Percentiles rank a stretch among this genome's conserved stretches.
Evolutionary conservation across 2,329 filamentous ascomycete species (phyloP).

Genomic region (Epichloe baconii): DNA sequence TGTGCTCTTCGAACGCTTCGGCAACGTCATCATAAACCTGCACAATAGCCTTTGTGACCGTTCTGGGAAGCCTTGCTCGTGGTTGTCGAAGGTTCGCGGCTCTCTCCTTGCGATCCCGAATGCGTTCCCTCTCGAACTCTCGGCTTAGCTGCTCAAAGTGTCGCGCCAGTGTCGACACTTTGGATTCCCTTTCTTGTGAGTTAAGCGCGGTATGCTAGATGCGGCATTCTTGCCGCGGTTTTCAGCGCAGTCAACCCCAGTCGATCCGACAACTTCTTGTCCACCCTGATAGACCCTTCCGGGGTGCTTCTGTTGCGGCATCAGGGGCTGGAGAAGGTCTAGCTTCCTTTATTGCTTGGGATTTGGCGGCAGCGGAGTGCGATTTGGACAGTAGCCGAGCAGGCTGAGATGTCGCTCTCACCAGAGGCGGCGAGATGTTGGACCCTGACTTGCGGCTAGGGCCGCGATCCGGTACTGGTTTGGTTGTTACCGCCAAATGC

Average conservation of each 20-base stretch:
- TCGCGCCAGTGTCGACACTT: conserved; percentile 81
- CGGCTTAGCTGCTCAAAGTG: conserved; percentile 95
- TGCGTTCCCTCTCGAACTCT: conserved; percentile 89
- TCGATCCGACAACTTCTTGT: conserved; percentile 68
- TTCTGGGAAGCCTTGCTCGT: conserved; percentile 69
- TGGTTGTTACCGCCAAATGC: conserved; percentile 12
- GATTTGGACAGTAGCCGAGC: conserved; percentile 31
- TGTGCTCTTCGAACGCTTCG: conserved; percentile 77
- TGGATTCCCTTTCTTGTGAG: conserved; percentile 63
- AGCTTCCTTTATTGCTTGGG: conserved; percentile 22
- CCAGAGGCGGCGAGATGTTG: conserved; percentile 37
- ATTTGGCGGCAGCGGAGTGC: conserved; percentile 31
- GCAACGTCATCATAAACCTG: conserved; percentile 91
- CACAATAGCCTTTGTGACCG: conserved; percentile 88
- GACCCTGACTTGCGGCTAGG: conserved; percentile 32
- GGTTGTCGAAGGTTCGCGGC: conserved; percentile 63
- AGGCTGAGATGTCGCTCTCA: conserved; percentile 41
- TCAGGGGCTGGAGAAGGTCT: conserved; percentile 15
- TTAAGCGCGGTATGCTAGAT: conserved; percentile 83
- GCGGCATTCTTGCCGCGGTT: conserved; percentile 36
- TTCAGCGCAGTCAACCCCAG: conserved; percentile 56
- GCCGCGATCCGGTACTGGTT: conserved; percentile 20
- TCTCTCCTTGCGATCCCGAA: conserved; percentile 70
- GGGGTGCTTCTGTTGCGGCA: conserved; percentile 12
- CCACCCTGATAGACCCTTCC: conserved; percentile 35